A percentile compares a stretch with the other conserved stretches of the same genome.
Evolutionary conservation across 2,329 filamentous ascomycete species (phyloP).

Genomic region (Chalaropsis thielavioides): DNA sequence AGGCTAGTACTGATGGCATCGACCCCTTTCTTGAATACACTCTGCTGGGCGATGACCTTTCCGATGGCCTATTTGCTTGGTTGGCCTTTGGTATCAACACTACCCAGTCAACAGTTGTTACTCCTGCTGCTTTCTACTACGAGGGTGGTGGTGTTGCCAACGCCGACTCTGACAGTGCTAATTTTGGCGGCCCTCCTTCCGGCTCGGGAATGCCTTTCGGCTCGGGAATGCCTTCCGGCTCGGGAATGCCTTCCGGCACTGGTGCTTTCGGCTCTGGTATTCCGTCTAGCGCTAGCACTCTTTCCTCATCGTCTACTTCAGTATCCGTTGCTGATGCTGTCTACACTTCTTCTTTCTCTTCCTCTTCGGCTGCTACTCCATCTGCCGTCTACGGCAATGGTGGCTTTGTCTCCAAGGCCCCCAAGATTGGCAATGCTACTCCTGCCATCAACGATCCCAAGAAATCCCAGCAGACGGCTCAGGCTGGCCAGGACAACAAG

Average conservation of each 20-base stretch:
- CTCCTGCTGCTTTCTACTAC: constrained; percentile 25
- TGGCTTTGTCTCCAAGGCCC: not conserved
- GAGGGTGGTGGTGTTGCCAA: constrained; percentile 25
- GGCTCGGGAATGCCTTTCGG: not conserved
- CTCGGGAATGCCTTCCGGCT: not conserved
- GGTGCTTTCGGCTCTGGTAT: not conserved
- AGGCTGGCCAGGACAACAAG: not conserved
- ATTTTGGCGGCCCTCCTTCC: not conserved
- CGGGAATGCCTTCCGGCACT: constrained; percentile 9
- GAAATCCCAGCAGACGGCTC: not conserved
- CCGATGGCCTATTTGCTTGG: constrained; percentile 40
- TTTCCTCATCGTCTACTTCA: not conserved
- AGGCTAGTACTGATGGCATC: constrained; percentile 34
- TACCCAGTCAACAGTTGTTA: constrained; percentile 19
- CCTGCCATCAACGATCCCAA: not conserved
- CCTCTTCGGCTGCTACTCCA: not conserved
- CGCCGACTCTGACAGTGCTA: not conserved
- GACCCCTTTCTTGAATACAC: constrained; percentile 46
- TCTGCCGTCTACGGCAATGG: not conserved
- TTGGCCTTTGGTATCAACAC: constrained; percentile 37
- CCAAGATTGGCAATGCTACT: not conserved
- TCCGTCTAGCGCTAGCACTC: not conserved
- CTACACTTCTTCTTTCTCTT: too few species aligned
- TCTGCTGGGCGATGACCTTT: constrained; percentile 36
- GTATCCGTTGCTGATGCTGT: not conserved